These are phyloP conservation scores for Xylaria sp. DNA, from an alignment of 2,329 filamentous ascomycete species.

Conservation along the genomic window DNA sequence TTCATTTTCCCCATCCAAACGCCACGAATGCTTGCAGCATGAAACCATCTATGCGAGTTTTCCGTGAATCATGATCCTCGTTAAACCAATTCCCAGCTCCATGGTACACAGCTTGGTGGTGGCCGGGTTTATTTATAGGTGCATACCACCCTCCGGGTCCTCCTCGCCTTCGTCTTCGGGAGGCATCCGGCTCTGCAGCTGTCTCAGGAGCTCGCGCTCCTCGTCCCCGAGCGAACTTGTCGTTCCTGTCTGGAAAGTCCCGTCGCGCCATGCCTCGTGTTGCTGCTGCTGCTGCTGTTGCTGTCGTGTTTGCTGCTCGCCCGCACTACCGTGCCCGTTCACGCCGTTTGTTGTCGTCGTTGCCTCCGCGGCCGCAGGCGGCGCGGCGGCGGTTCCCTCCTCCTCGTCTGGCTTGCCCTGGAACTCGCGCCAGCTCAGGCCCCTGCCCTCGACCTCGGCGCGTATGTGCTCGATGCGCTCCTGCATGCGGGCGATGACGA, in stretches of 20 bases:
- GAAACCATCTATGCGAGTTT: no score
- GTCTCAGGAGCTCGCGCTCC: constrained; percentile 60
- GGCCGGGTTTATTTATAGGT: no score
- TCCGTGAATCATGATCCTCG: no score
- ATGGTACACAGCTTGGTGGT: no score
- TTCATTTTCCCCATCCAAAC: no score
- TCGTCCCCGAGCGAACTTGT: constrained; percentile 61
- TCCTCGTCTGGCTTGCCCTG: constrained; percentile 48
- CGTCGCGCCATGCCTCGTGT: constrained; percentile 60
- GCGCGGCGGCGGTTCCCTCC: constrained; percentile 12
- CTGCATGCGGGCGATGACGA: constrained; percentile 68
- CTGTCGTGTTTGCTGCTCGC: constrained; percentile 8
- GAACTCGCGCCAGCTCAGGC: constrained; percentile 61
- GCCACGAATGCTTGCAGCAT: no score
- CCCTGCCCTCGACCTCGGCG: constrained; percentile 64
- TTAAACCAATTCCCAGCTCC: no score
- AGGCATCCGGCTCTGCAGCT: constrained; percentile 58
- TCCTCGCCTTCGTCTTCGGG: constrained; percentile 49
- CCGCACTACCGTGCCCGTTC: constrained; percentile 27
- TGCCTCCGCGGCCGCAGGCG: constrained; percentile 4
- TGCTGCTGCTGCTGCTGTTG: constrained; percentile 31
- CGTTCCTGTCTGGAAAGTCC: constrained; percentile 64
- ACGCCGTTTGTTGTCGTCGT: constrained; percentile 29
- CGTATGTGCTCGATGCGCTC: constrained; percentile 66
- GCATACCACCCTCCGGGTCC: constrained; percentile 59